Evolutionary conservation across 345 rosid species (phyloP).

Genomic region (Clausena lansium): DNA sequence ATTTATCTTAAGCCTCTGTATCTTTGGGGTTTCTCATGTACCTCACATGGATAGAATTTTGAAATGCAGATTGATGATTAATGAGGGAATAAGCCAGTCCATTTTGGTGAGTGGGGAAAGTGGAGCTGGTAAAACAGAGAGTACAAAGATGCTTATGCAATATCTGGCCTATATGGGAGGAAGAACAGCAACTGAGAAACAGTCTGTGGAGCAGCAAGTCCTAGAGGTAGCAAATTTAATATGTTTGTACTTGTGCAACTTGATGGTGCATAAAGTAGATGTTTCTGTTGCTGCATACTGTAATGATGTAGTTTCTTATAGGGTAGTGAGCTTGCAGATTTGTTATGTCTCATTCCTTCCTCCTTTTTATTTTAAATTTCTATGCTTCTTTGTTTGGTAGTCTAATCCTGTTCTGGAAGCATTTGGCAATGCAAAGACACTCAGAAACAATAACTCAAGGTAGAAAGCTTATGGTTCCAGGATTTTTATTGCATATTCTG

Average conservation of each 20-base stretch:
- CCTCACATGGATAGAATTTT: conserved; percentile 14
- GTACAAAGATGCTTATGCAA: conserved; percentile 94
- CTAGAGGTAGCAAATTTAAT: conserved; percentile 60
- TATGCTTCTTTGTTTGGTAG: conserved; percentile 38
- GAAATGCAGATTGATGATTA: conserved; percentile 74
- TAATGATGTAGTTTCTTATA: not conserved
- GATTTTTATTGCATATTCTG: conserved; percentile 10
- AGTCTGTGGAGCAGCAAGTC: conserved; percentile 94
- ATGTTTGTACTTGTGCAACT: not conserved
- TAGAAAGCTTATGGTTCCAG: conserved; percentile 23
- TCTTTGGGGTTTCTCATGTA: conserved; percentile 17
- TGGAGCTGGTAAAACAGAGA: conserved; percentile 99
- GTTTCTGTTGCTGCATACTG: conserved; percentile 4
- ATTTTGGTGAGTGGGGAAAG: conserved; percentile 99
- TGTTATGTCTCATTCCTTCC: conserved; percentile 1
- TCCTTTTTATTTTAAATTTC: not conserved
- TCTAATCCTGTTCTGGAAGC: conserved; percentile 99
- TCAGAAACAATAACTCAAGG: conserved; percentile 98
- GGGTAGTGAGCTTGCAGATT: conserved; percentile 6
- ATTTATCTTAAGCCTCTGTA: conserved; percentile 10
- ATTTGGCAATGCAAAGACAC: conserved; percentile 98
- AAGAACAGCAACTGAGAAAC: conserved; percentile 67
- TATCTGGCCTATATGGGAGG: conserved; percentile 99
- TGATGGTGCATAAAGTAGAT: conserved; percentile 12
- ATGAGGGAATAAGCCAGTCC: conserved; percentile 83